A percentile compares a stretch with the other conserved stretches of the same genome.
These are phyloP conservation scores for Gastrolobium villosum DNA, from an alignment of 306 rosid species.

Conservation along the genomic window DNA sequence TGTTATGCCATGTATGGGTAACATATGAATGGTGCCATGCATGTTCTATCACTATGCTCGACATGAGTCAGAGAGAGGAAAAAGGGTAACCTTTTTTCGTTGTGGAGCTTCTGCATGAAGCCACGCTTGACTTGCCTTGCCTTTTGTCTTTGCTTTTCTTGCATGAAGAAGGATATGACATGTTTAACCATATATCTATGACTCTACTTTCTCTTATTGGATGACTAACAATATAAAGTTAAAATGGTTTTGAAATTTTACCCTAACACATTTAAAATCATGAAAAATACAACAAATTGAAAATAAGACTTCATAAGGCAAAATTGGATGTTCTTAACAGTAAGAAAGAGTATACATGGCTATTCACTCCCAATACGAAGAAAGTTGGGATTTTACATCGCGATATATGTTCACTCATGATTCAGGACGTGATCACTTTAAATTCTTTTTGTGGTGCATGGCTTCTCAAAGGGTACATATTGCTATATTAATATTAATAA, in stretches of 20 bases:
- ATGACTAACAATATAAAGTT: too few relatives aligned
- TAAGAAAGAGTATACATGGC: neutral
- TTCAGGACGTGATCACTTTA: too few relatives aligned
- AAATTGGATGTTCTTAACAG: neutral
- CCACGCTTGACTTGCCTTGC: neutral
- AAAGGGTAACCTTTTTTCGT: constrained; percentile 49
- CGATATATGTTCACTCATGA: neutral
- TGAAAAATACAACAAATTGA: too few relatives aligned
- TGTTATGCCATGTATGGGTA: constrained; percentile 21
- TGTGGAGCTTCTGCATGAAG: constrained; percentile 60
- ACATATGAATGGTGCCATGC: constrained; percentile 9
- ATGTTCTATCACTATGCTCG: constrained; percentile 29
- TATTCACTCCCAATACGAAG: neutral
- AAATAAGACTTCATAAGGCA: neutral
- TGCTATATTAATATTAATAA: too few relatives aligned
- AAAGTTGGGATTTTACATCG: neutral
- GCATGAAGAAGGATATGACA: neutral
- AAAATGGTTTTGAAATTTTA: too few relatives aligned
- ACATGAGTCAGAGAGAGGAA: constrained; percentile 39
- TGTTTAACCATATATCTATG: neutral
- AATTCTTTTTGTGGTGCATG: too few relatives aligned
- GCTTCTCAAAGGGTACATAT: too few relatives aligned
- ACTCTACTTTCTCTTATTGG: too few relatives aligned
- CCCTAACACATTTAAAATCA: neutral
- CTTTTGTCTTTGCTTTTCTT: constrained; percentile 25